Conservation (phyloP, 1,284 basidiomycete species). For the Cystobasidium sp. region DNA sequence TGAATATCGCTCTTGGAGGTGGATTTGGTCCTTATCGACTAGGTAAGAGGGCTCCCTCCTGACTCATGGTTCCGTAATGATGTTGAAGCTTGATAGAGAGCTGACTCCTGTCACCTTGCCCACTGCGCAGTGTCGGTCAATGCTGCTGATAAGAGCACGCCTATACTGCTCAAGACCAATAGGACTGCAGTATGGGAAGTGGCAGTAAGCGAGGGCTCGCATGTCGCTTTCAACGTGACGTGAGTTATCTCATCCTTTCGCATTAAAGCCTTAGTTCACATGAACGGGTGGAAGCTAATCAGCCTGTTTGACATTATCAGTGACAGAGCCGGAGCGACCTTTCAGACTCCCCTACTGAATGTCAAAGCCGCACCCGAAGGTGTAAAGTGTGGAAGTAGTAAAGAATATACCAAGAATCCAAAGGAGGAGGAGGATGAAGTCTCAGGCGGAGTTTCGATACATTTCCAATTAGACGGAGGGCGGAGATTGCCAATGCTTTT, state of each 20-base stretch:
- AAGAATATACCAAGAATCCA: background rate
- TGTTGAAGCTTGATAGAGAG: background rate
- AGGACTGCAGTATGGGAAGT: slow-evolving; percentile 27
- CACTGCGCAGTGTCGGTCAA: slow-evolving; percentile 30
- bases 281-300: no score
- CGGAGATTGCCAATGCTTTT: background rate
- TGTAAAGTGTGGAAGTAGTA: slow-evolving; percentile 30
- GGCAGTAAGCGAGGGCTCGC: slow-evolving; percentile 16
- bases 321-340: slow-evolving; percentile 25
- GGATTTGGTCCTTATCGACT: slow-evolving; percentile 34
- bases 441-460: background rate
- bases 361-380: slow-evolving; percentile 16
- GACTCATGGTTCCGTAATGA: background rate
- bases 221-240: slow-evolving; percentile 41
- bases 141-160: slow-evolving; percentile 25
- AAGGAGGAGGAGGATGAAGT: background rate
- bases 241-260: background rate
- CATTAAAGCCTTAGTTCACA: no score
- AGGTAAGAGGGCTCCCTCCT: slow-evolving; percentile 7
- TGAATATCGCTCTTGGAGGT: slow-evolving; percentile 24
- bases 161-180: slow-evolving; percentile 23
- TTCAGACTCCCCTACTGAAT: slow-evolving; percentile 29
- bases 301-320: slow-evolving; percentile 6
- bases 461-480: background rate
- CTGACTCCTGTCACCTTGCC: background rate